Base-by-base conservation (phyloP, 2,329 filamentous ascomycete species). In the Fusarium equiseti region DNA sequence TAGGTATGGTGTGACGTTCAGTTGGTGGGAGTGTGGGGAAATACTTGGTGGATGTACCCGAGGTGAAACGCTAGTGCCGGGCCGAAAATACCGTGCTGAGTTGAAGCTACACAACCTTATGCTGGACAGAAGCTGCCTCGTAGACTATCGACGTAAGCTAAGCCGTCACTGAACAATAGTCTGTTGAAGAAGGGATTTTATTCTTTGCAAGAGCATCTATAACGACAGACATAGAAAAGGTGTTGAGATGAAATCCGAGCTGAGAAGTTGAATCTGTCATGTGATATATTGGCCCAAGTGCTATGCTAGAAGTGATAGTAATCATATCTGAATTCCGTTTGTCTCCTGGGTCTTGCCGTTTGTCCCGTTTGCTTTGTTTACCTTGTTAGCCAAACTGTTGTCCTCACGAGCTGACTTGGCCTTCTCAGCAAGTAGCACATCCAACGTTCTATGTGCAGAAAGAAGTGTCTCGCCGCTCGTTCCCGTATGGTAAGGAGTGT, bases 1-100 rank as follows among this genome's bases (percentile, higher is more conserved):
- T 27, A 26, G 31, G 31, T 8, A 38, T 15, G 35, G 42, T 18
- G 44, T 26, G 22, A 63, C 18, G 51, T 61, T 45, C 53, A 9
- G 5, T n/a, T 22, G 11, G 61, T 70, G 62, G 62, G 44, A 49
- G 56, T 42, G 67, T 53, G 67, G 67, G 63, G 68, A 52, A 65
- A 50, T 27, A 4, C 9, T 24, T 6, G 18, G 22, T 16, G 11
- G 22, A 26, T 13, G 13, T 22, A 56, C 35, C 57, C 67, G 63
- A 68, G 67, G 35, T 11, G 15, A 13, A 32, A 32, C 15, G 31
- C 4, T 32, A 32, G 31, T 32, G 6, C 31, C 31, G 31, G 31
- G 31, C 31, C 31, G 31, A 32, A 4, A 32, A 32, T 4, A 32
- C 31, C 15, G 31, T 32, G 31, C 15, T 32, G 15, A 32, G 31